These are phyloP conservation scores for Rhexocercosporidium sp. DNA, from an alignment of 2,329 filamentous ascomycete species.

Conservation along the genomic window DNA sequence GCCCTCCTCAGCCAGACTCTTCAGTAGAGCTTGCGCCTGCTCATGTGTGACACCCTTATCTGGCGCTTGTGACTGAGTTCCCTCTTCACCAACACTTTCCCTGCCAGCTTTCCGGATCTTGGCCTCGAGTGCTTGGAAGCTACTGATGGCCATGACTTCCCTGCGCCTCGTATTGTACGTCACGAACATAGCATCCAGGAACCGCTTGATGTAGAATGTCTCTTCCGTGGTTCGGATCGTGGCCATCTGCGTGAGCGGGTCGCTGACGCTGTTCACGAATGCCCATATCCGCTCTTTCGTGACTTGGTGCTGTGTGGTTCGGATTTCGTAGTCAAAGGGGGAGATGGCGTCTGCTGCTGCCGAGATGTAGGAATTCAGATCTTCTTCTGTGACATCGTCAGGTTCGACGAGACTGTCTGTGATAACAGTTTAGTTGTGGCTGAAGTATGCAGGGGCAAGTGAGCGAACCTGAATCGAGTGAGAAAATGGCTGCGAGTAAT, in stretches of 20 bases:
- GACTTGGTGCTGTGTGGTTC: slow-evolving; percentile 72
- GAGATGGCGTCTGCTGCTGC: slow-evolving; percentile 75
- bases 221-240: slow-evolving; percentile 83
- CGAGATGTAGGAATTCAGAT: slow-evolving; percentile 72
- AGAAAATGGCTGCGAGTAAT: slow-evolving; percentile 78
- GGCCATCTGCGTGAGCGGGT: slow-evolving; percentile 84
- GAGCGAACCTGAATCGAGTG: slow-evolving; percentile 45
- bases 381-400: slow-evolving; percentile 69
- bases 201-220: slow-evolving; percentile 84
- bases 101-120: slow-evolving; percentile 61
- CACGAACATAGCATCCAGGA: slow-evolving; percentile 92
- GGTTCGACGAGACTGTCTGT: slow-evolving; percentile 54
- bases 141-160: slow-evolving; percentile 82
- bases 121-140: slow-evolving; percentile 76
- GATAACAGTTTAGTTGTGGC: slow-evolving; percentile 1
- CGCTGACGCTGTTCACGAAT: slow-evolving; percentile 86
- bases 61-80: slow-evolving; percentile 41
- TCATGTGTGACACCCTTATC: slow-evolving; percentile 71
- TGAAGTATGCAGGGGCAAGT: not conserved
- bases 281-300: slow-evolving; percentile 74
- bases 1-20: slow-evolving; percentile 73
- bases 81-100: slow-evolving; percentile 38
- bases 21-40: slow-evolving; percentile 77
- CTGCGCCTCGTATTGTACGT: slow-evolving; percentile 79
- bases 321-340: slow-evolving; percentile 86